A percentile compares a stretch with the other conserved stretches of the same genome.
Conservation (phyloP, 2,329 filamentous ascomycete species). For the Hypoxylon sp. region DNA sequence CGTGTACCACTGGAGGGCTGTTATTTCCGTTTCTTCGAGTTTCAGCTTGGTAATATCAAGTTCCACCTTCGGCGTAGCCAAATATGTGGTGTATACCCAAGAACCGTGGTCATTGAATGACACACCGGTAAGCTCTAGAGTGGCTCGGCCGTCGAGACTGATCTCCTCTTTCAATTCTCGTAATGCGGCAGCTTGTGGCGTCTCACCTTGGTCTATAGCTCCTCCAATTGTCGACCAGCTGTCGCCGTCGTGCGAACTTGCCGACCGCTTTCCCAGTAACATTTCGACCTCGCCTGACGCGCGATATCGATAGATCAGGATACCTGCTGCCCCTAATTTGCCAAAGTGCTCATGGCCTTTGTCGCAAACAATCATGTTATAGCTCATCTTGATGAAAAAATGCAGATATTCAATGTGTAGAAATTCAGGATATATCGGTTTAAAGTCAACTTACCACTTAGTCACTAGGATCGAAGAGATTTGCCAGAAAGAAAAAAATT, state of each 20-base stretch:
- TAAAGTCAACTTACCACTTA: neutral
- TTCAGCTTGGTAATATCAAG: neutral
- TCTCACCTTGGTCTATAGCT: neutral
- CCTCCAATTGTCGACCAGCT: slow-evolving; percentile 26
- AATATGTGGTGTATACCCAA: slow-evolving; percentile 17
- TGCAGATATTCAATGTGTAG: neutral
- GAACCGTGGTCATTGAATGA: slow-evolving; percentile 5
- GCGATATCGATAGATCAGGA: slow-evolving; percentile 19
- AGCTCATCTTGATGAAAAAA: neutral
- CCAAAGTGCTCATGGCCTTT: slow-evolving; percentile 15
- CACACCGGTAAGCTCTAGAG: neutral
- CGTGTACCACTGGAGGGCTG: slow-evolving; percentile 1
- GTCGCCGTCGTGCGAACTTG: neutral
- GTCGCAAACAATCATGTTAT: neutral
- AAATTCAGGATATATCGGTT: neutral
- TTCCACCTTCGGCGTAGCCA: neutral
- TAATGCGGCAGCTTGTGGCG: neutral
- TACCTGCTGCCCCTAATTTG: slow-evolving; percentile 12
- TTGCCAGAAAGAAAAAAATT: neutral
- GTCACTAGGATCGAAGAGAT: neutral
- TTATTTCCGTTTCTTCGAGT: neutral
- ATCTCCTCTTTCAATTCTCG: slow-evolving; percentile 14
- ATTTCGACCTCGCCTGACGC: slow-evolving; percentile 24
- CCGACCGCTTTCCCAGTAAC: slow-evolving; percentile 6
- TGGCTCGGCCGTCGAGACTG: slow-evolving; percentile 4